phyloP scores from a whole-genome alignment of 352 stramenopile species.

The Phytophthora constricta region DNA sequence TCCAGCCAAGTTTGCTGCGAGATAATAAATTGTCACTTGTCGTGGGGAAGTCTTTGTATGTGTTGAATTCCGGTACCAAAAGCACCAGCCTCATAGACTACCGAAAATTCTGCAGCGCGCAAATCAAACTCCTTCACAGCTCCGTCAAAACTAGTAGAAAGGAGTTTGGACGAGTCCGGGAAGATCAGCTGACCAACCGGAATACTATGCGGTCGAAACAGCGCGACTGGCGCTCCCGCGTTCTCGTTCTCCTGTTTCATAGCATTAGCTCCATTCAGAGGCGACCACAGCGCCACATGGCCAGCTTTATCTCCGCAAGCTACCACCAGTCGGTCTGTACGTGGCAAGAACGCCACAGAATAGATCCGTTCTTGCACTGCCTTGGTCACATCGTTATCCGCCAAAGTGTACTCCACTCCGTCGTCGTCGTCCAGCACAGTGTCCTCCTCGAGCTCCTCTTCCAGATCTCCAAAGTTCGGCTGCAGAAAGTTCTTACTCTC shows the following conservation, averaged over 20 bases:
- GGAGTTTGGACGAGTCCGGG: constrained; percentile 47
- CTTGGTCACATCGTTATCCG: constrained; percentile 58
- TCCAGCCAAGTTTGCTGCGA: no score
- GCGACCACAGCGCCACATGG: constrained; percentile 45
- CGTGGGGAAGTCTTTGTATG: no score
- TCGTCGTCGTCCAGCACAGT: not conserved
- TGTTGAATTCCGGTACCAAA: no score
- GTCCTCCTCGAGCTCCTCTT: constrained; percentile 30
- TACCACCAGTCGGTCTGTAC: constrained; percentile 57
- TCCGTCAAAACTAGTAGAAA: constrained; percentile 74
- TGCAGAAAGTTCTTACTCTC: constrained; percentile 38
- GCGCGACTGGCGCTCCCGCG: constrained; percentile 9
- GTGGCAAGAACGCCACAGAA: constrained; percentile 72
- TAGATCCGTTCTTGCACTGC: constrained; percentile 57
- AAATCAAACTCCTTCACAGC: constrained; percentile 68
- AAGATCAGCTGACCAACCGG: constrained; percentile 69
- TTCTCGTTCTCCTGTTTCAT: not conserved
- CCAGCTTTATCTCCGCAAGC: constrained; percentile 72
- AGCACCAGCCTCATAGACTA: constrained; percentile 51
- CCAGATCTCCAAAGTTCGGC: constrained; percentile 16
- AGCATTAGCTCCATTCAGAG: not conserved
- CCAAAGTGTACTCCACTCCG: constrained; percentile 52
- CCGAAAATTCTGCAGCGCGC: constrained; percentile 36
- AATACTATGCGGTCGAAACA: constrained; percentile 59
- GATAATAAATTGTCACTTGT: no score